phyloP scores from a whole-genome alignment of 305 asterid species.

The Ilex paraguariensis region DNA sequence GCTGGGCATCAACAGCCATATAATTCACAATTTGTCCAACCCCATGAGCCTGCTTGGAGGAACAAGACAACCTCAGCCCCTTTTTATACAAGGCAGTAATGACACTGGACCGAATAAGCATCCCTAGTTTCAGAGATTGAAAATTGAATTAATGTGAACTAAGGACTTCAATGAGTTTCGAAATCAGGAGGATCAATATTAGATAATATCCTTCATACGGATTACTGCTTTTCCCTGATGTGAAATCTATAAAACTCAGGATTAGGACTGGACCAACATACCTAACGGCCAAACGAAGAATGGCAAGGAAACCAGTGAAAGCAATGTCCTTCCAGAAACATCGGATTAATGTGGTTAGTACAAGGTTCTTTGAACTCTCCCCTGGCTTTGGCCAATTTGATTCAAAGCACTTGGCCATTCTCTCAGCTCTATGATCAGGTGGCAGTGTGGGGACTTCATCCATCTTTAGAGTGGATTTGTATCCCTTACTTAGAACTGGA shows the following conservation, averaged over 20 bases:
- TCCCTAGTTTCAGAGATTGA: slow-evolving; percentile 47
- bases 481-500: slow-evolving; percentile 52
- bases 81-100: slow-evolving; percentile 48
- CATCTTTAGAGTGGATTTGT: slow-evolving; percentile 35
- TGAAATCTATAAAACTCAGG: slow-evolving; percentile 41
- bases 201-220: slow-evolving; percentile 35
- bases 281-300: slow-evolving; percentile 35
- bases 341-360: slow-evolving; percentile 33
- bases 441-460: slow-evolving; percentile 62
- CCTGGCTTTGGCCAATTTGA: slow-evolving; percentile 45
- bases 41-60: slow-evolving; percentile 65
- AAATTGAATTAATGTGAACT: slow-evolving; percentile 59
- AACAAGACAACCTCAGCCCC: slow-evolving; percentile 47
- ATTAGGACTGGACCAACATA: slow-evolving; percentile 59
- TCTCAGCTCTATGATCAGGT: slow-evolving; percentile 34
- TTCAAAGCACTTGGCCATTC: slow-evolving; percentile 36
- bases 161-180: slow-evolving; percentile 50
- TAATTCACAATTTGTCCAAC: slow-evolving; percentile 73
- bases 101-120: slow-evolving; percentile 56
- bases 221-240: slow-evolving; percentile 37
- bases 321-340: slow-evolving; percentile 59
- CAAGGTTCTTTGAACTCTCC: slow-evolving; percentile 43
- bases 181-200: slow-evolving; percentile 29
- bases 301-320: slow-evolving; percentile 40
- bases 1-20: slow-evolving; percentile 72